Evolutionary conservation across 768 basidiomycete species (phyloP).

Genomic region (Rhodotorula diobovata): DNA sequence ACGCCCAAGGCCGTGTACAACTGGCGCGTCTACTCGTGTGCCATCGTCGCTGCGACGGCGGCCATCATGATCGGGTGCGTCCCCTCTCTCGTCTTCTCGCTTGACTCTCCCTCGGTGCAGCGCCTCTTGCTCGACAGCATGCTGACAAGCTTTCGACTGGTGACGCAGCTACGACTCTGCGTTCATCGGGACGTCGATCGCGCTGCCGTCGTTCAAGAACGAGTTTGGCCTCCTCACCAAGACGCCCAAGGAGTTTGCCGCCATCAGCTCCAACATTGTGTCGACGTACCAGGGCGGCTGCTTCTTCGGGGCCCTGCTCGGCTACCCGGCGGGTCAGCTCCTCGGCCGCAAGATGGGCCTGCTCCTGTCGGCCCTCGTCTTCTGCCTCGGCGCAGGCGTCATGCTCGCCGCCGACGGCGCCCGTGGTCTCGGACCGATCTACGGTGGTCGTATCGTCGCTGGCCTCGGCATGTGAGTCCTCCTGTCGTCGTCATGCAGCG

Average conservation of each 20-base stretch:
- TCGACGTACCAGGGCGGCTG: constrained; percentile 60
- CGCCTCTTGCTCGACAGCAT: not conserved
- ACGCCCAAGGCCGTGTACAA: constrained; percentile 30
- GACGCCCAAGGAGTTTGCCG: constrained; percentile 46
- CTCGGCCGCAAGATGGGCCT: constrained; percentile 56
- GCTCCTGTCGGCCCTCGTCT: constrained; percentile 54
- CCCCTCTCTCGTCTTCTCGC: too few relatives aligned
- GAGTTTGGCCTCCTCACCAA: constrained; percentile 51
- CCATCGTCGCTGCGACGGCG: constrained; percentile 31
- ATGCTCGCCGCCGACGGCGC: constrained; percentile 40
- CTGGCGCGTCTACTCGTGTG: constrained; percentile 22
- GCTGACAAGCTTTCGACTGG: not conserved
- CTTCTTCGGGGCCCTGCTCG: constrained; percentile 63
- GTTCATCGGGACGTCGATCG: constrained; percentile 50
- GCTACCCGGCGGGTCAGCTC: constrained; percentile 57
- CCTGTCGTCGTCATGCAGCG: not conserved
- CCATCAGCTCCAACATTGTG: constrained; percentile 53
- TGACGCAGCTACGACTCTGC: constrained; percentile 50
- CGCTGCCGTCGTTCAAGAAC: constrained; percentile 51
- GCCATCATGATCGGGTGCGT: constrained; percentile 40
- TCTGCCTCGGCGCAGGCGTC: constrained; percentile 58
- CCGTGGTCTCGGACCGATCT: constrained; percentile 46
- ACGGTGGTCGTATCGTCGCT: constrained; percentile 52
- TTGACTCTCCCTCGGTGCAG: constrained; percentile 11
- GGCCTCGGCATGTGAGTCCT: constrained; percentile 47